Evolutionary conservation across 2,329 filamentous ascomycete genomes (phyloP).

Genomic region (Aspergillus japonicus): DNA sequence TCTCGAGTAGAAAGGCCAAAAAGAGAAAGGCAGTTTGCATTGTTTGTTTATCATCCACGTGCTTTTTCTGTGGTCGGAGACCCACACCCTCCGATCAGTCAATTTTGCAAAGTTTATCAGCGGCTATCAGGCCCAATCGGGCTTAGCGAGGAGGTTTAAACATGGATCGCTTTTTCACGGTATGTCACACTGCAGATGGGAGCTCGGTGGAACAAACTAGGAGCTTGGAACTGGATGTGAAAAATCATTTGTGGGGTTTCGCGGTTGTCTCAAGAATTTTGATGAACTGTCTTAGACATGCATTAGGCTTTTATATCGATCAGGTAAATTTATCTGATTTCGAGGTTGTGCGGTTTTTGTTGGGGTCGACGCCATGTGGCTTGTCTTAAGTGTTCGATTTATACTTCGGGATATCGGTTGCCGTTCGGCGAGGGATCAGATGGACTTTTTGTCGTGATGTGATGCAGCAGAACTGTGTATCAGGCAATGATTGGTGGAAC

Average conservation of each 20-base stretch:
- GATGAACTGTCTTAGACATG: no score
- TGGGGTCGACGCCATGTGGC: not conserved
- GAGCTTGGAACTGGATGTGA: not conserved
- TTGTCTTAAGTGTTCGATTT: not conserved
- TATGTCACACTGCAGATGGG: slow-evolving; percentile 15
- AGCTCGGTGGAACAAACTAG: not conserved
- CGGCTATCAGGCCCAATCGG: slow-evolving; percentile 7
- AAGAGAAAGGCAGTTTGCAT: slow-evolving; percentile 8
- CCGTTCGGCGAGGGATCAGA: not conserved
- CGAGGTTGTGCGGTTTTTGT: no score
- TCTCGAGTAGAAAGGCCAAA: not conserved
- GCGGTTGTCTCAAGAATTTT: no score
- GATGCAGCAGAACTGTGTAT: no score
- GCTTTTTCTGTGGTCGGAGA: slow-evolving; percentile 4
- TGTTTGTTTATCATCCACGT: slow-evolving; percentile 21
- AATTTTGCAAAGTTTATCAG: slow-evolving; percentile 22
- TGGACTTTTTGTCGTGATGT: not conserved
- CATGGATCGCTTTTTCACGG: slow-evolving; percentile 17
- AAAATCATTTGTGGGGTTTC: no score
- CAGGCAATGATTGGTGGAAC: no score
- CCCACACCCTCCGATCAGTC: slow-evolving; percentile 20
- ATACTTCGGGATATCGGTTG: not conserved
- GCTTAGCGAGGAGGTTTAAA: slow-evolving; percentile 15
- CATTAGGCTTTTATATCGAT: no score
- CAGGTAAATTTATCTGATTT: no score